Base-by-base conservation (phyloP, 2,329 filamentous ascomycete genomes). In the Cladophialophora yegresii region DNA sequence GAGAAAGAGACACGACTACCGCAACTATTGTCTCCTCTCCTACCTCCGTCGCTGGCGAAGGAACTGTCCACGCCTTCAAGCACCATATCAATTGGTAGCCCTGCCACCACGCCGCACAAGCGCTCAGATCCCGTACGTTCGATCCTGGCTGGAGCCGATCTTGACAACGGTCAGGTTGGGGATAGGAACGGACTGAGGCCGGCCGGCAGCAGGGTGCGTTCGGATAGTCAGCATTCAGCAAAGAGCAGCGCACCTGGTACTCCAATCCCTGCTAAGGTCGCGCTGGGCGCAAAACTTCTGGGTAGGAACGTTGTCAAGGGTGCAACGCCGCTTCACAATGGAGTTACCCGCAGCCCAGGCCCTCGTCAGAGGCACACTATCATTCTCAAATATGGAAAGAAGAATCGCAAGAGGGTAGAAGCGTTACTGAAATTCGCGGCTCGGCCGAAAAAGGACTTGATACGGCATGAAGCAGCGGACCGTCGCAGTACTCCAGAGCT, bases 341-440 rank as follows among this genome's bases (percentile, higher is more conserved):
- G 65, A 13, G 43, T 55, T 22, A 66, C 64, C 40, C 61, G 64
- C 36, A 71, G 70, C 55, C 70, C 70, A 16, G 68, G 68, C 12
- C 70, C 70, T 3, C 56, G 68, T 57, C 69, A 71, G 43, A 75
- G 72, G 61, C 74, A 82, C 40, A 74, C 84, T 51, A 79, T 84
- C 28, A 82, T 77, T 66, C 72, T 85, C 47, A 83, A 79, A 64
- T 85, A 84, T 70, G 80, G 81, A 16, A 83, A 80, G 70, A 72
- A 77, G 47, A 81, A 82, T 70, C 75, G 75, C 49, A 79, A 78
- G 60, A 78, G 79, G n/a, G 77, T 85, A 33, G 78, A 81, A 64
- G 77, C 73, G 33, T 72, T 81, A 20, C 73, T 81, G 22, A 80
- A 77, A 68, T 78, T 81, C 55, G 75, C 75, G 26, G 72, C 62